These are phyloP conservation scores for Chrysopogon serrulatus DNA, from an alignment of 176 grass and related monocot genomes.

Conservation along the genomic window DNA sequence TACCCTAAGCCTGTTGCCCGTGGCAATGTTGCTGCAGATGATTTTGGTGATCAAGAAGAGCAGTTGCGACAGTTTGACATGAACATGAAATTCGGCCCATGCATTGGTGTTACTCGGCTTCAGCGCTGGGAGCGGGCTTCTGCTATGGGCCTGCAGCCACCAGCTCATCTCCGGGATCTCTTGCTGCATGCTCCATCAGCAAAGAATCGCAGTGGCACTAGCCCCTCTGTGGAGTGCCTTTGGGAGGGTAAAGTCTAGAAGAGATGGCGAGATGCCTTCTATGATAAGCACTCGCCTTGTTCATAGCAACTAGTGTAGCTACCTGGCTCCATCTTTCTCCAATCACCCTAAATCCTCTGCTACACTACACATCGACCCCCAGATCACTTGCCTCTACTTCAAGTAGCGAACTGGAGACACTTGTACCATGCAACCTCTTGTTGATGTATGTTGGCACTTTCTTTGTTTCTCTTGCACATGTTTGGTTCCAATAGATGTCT, in stretches of 20 bases:
- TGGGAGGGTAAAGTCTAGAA: conserved; percentile 60
- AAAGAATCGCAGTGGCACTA: neutral
- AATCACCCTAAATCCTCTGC: neutral
- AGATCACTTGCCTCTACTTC: neutral
- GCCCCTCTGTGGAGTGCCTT: conserved; percentile 38
- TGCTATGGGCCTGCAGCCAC: conserved; percentile 59
- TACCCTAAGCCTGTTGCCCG: neutral
- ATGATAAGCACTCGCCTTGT: neutral
- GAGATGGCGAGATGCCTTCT: neutral
- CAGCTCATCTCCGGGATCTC: conserved; percentile 37
- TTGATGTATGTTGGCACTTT: neutral
- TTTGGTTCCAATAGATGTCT: neutral
- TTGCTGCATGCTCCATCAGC: neutral
- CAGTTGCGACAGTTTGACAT: conserved; percentile 49
- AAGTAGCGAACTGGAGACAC: neutral
- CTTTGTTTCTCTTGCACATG: neutral
- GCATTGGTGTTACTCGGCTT: conserved; percentile 51
- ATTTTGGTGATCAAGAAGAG: conserved; percentile 50
- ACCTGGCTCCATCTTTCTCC: neutral
- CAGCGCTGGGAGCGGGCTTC: conserved; percentile 63
- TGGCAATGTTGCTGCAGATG: conserved; percentile 23
- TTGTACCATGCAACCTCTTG: neutral
- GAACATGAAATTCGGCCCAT: conserved; percentile 60
- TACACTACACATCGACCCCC: neutral
- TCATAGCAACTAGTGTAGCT: neutral